Base-by-base conservation (phyloP, 768 basidiomycete species). In the Xerocomus spinulosus region DNA sequence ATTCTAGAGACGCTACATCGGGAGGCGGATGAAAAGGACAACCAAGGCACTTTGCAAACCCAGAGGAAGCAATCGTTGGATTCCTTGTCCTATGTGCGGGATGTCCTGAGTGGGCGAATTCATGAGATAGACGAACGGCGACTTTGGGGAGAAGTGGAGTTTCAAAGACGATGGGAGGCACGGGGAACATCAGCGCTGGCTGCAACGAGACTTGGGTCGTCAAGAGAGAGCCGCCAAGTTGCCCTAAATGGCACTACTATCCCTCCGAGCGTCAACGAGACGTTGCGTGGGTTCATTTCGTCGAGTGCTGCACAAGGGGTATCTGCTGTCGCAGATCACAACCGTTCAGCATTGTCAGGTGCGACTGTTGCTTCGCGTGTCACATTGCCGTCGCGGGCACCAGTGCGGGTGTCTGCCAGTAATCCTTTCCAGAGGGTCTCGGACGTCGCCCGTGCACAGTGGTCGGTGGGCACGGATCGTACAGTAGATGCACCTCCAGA, bases 51-150 rank as follows among this genome's bases (percentile, higher is more conserved):
- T 47, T 55, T 73, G 54, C 76, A 73, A 56, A 69, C 70, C 30
- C 63, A 63, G 51, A 75, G 69, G 49, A 68, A 67, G 18, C 85
- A 89, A 62, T 85, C 90, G 0, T 61, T 92, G 41, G 86, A 89
- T 58, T 82, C 83, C 10, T 69, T 92, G 32, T 74, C 85, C 10
- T 87, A 91, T 66, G 82, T 90, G 48, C 75, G 86, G 52, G 89
- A 91, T 54, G 73, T 89, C 14, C 69, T 92, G 33, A 73, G 77
- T 50, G 79, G 80, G 29, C 72, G 73, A 46, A 66, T 71, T 9
- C 66, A 66, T 24, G 70, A 74, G 21, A 61, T 91, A 36, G 88
- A 92, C 18, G 81, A 85, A 34, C 80, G 81, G 23, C 74, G 83
- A 40, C 68, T 92, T 34, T 68, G 82, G 46, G 77, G 81, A 28